A percentile compares a stretch with the other conserved stretches of the same genome.
Evolutionary conservation across 2,329 filamentous ascomycete species (phyloP).

Genomic region (Paraconiothyrium sp.): DNA sequence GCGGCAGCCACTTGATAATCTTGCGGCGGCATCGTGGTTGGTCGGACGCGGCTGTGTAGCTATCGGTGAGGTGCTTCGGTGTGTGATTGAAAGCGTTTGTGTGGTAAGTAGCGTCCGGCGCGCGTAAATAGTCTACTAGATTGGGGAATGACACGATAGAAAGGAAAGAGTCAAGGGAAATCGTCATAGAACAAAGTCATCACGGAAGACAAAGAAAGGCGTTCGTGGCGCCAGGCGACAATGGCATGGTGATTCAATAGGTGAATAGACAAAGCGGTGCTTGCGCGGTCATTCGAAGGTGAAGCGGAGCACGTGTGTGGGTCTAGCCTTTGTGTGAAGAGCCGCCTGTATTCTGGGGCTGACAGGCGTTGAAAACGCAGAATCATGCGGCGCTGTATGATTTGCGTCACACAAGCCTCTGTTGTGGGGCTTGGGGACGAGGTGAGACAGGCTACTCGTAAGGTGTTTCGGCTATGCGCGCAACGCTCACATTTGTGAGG

Average conservation of each 20-base stretch:
- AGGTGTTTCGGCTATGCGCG: slow-evolving; percentile 20
- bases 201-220: neutral
- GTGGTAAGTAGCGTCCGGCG: neutral
- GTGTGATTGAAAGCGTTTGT: neutral
- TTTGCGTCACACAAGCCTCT: slow-evolving; percentile 6
- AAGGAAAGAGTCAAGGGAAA: neutral
- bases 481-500: slow-evolving; percentile 25
- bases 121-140: neutral
- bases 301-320: slow-evolving; percentile 5
- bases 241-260: slow-evolving; percentile 9
- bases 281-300: neutral
- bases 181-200: neutral
- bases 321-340: slow-evolving; percentile 8
- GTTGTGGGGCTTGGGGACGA: slow-evolving; percentile 9
- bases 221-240: neutral
- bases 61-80: neutral
- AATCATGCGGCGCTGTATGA: neutral
- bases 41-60: neutral
- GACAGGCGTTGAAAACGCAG: slow-evolving; percentile 9
- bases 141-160: neutral
- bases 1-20: slow-evolving; percentile 28
- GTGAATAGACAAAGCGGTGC: neutral
- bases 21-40: slow-evolving; percentile 8
- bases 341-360: slow-evolving; percentile 3
- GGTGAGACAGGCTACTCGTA: slow-evolving; percentile 24